These are phyloP conservation scores for Erythrophleum ivorense DNA, from an alignment of 331 rosid species.

Conservation along the genomic window DNA sequence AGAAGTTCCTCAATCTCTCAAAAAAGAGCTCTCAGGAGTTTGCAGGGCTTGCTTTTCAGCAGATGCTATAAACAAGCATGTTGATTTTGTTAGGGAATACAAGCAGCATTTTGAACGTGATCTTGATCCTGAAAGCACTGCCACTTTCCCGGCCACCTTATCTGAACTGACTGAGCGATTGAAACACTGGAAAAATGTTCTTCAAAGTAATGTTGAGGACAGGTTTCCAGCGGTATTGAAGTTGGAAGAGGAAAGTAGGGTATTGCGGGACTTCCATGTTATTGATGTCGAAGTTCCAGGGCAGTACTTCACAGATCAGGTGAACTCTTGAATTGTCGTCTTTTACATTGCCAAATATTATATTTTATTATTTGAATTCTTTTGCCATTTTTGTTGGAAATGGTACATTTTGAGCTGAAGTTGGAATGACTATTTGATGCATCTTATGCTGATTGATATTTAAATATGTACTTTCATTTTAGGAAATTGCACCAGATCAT, in stretches of 20 bases:
- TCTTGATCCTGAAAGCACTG: conserved; percentile 94
- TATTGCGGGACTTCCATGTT: conserved; percentile 95
- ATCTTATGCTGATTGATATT: conserved; percentile 33
- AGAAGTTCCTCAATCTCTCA: conserved; percentile 99
- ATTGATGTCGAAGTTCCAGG: conserved; percentile 98
- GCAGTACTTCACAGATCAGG: conserved; percentile 81
- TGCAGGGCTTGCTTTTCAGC: conserved; percentile 99
- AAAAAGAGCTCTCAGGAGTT: conserved; percentile 98
- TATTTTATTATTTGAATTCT: neutral
- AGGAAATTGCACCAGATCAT: conserved; percentile 99
- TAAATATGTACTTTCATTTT: conserved; percentile 28
- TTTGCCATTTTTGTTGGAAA: neutral
- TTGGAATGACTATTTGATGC: neutral
- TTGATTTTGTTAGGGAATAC: conserved; percentile 98
- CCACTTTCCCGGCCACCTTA: conserved; percentile 91
- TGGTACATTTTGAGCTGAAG: neutral
- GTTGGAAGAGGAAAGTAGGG: conserved; percentile 98
- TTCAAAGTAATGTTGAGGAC: conserved; percentile 98
- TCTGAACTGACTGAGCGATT: conserved; percentile 90
- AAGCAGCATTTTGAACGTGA: conserved; percentile 97
- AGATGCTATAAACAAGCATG: conserved; percentile 97
- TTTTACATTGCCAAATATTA: neutral
- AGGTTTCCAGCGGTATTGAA: conserved; percentile 97
- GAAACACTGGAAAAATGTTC: conserved; percentile 98
- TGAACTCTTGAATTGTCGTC: conserved; percentile 34